Base-by-base conservation (phyloP, 345 rosid species). In the Hypericum androsaemum region DNA sequence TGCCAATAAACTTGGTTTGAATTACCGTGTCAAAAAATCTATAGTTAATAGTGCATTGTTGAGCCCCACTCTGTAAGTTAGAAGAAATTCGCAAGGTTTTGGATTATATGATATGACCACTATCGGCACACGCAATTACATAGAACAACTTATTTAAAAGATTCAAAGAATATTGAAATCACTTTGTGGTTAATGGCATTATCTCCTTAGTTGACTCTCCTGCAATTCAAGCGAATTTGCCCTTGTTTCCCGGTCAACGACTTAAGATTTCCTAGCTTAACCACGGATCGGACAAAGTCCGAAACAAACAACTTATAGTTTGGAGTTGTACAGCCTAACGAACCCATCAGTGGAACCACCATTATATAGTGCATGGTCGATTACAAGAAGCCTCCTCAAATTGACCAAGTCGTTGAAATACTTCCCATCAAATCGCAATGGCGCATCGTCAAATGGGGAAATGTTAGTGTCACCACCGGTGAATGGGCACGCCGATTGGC, bases 221-320 rank as follows among this genome's bases (percentile, higher is more conserved):
- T 38, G 60, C 80, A 82, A 13, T 74, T 66, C 5, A 2, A 38
- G 11, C 84, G 73, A 63, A 74, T 58, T 47, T 79, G 72, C n/a
- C 82, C 84, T 36, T 64, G 47, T 0, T 57, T 15, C n/a, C 80
- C 78, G 0, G 72, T 73, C 68, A 74, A 61, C 3, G 71, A 72
- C 39, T 65, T 65, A 12, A 78, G 65, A 13, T 76, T 74, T 15
- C 82, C 88, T 80, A 82, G 74, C 64, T 64, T 76, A 28, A 79
- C 12, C 71, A 82, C 76, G 0, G 88, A 77, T 10, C 56, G 32
- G 0, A 56, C 66, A 43, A 77, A 79, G 56, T 71, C 78, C 5
- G 41, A 9, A 47, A 45, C 61, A 12, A 82, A 79, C 1, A 40
- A 69, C 12, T 48, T 37, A 0, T 46, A 42, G 22, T n/a, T 70